A percentile compares a stretch with the other conserved stretches of the same genome.
phyloP scores from a whole-genome alignment of 2,329 filamentous ascomycete species.

The Neofusicoccum sp. region DNA sequence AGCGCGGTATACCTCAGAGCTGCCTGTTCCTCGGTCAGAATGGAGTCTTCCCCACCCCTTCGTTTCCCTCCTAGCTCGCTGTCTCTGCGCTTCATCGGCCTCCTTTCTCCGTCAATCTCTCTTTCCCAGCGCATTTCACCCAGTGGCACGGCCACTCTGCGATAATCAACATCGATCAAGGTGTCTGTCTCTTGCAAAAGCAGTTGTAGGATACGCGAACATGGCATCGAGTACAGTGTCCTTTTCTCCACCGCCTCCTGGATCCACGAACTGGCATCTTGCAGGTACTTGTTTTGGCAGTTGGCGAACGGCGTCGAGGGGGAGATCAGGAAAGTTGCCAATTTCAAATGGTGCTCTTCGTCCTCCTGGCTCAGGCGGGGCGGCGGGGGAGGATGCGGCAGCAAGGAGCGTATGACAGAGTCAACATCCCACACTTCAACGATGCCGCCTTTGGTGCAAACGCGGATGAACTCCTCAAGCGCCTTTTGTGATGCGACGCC shows the following conservation, averaged over 20 bases:
- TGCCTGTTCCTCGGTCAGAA: slow-evolving; percentile 65
- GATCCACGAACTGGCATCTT: slow-evolving; percentile 82
- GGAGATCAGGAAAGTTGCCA: slow-evolving; percentile 80
- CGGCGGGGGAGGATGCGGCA: slow-evolving; percentile 69
- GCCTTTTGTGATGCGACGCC: slow-evolving; percentile 53
- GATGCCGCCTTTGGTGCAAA: slow-evolving; percentile 74
- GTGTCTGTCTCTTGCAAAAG: slow-evolving; percentile 77
- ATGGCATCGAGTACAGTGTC: slow-evolving; percentile 71
- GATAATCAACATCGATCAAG: slow-evolving; percentile 67
- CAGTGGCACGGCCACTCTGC: slow-evolving; percentile 81
- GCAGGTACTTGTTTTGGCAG: slow-evolving; percentile 76
- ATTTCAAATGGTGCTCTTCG: slow-evolving; percentile 61
- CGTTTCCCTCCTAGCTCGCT: slow-evolving; percentile 42
- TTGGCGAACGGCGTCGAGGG: slow-evolving; percentile 78
- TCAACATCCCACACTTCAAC: slow-evolving; percentile 91
- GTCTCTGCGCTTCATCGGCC: slow-evolving; percentile 53
- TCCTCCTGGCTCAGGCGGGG: slow-evolving; percentile 60
- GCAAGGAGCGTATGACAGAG: slow-evolving; percentile 76
- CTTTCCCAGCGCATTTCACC: slow-evolving; percentile 85
- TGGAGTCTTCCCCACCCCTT: slow-evolving; percentile 39
- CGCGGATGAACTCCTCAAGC: slow-evolving; percentile 72
- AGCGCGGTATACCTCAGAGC: slow-evolving; percentile 78
- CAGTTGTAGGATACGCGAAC: slow-evolving; percentile 71
- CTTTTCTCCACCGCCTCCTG: slow-evolving; percentile 70
- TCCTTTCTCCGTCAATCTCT: slow-evolving; percentile 50